These are phyloP conservation scores for Metarhizium sp. DNA, from an alignment of 2,329 filamentous ascomycete species.

Conservation along the genomic window DNA sequence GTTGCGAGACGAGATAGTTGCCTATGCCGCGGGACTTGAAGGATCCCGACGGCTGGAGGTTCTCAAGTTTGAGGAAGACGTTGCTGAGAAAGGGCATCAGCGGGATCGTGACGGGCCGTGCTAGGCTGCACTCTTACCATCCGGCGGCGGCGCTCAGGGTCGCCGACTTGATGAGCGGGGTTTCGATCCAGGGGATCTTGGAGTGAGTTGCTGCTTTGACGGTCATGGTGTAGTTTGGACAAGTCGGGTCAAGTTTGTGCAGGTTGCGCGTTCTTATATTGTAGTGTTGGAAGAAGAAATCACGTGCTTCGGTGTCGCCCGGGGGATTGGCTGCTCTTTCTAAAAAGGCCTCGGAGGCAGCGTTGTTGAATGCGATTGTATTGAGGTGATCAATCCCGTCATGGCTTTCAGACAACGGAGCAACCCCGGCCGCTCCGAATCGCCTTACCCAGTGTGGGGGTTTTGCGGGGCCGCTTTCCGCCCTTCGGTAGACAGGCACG, in stretches of 20 bases:
- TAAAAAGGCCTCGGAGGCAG: too few relatives aligned
- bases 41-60: constrained; percentile 69
- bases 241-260: too few relatives aligned
- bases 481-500: background rate
- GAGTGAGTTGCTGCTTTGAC: background rate
- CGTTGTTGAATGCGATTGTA: too few relatives aligned
- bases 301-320: too few relatives aligned
- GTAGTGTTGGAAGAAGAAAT: too few relatives aligned
- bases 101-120: background rate
- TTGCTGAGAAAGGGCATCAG: constrained; percentile 34
- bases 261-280: too few relatives aligned
- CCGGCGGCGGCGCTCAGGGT: constrained; percentile 15
- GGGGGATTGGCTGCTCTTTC: too few relatives aligned
- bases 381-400: too few relatives aligned
- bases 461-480: background rate
- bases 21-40: constrained; percentile 78
- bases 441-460: too few relatives aligned
- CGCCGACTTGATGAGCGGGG: constrained; percentile 56
- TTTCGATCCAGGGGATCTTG: constrained; percentile 52
- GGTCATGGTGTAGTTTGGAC: constrained; percentile 2
- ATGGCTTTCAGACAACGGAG: too few relatives aligned
- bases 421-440: too few relatives aligned
- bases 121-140: constrained; percentile 8
- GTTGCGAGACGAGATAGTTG: constrained; percentile 50
- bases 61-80: constrained; percentile 76